Evolutionary conservation across 2,329 filamentous ascomycete genomes (phyloP).

Genomic region (Aspergillus pseudonomiae): DNA sequence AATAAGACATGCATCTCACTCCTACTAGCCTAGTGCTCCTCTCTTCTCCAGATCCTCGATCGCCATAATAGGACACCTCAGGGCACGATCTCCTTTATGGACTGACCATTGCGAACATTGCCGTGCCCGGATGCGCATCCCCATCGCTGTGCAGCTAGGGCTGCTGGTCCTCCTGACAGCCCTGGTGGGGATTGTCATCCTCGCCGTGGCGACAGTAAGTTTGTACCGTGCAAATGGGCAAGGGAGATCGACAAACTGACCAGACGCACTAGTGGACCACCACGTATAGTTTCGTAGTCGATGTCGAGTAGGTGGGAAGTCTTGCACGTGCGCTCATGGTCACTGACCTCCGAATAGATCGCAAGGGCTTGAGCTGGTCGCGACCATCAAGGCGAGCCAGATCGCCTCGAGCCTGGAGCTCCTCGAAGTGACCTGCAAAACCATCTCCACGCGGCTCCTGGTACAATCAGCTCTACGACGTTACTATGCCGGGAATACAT

Average conservation of each 20-base stretch:
- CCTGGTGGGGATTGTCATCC: constrained; percentile 72
- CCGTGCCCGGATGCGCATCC: constrained; percentile 68
- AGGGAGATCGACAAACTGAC: constrained; percentile 1
- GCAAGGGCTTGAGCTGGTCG: constrained; percentile 72
- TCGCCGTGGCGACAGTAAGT: constrained; percentile 66
- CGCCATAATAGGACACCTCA: background rate
- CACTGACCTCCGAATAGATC: constrained; percentile 39
- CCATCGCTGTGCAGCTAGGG: constrained; percentile 84
- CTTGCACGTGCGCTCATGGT: background rate
- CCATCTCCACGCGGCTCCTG: constrained; percentile 67
- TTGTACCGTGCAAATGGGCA: background rate
- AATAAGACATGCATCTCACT: background rate
- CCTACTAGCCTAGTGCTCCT: too few relatives aligned
- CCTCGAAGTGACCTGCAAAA: constrained; percentile 72
- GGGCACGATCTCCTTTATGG: background rate
- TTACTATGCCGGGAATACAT: constrained; percentile 57
- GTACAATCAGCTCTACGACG: constrained; percentile 56
- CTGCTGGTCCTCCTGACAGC: constrained; percentile 76
- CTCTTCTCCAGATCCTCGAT: background rate
- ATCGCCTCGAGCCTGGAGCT: constrained; percentile 77
- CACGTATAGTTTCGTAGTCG: constrained; percentile 63
- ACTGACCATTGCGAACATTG: background rate
- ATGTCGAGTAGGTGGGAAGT: constrained; percentile 49
- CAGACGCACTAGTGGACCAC: constrained; percentile 54
- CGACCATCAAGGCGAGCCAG: constrained; percentile 83